phyloP scores from a whole-genome alignment of 805 yeast genomes.

The Isabelozyma rhagii region DNA sequence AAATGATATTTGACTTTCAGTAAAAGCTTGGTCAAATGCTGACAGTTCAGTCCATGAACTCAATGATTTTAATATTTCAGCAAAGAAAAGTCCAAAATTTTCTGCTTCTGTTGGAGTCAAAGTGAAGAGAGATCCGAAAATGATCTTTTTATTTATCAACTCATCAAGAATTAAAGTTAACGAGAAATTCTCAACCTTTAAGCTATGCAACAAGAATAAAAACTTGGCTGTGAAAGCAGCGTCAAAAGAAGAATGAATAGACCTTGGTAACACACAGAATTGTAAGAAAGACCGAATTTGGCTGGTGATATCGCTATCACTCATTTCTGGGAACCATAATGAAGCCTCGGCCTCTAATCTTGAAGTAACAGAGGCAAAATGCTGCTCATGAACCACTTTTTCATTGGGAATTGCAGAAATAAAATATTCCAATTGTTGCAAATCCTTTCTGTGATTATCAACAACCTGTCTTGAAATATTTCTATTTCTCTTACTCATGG shows the following conservation, averaged over 20 bases:
- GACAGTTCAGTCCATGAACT: slow-evolving; percentile 41
- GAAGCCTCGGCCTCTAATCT: slow-evolving; percentile 24
- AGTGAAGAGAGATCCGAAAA: slow-evolving; percentile 62
- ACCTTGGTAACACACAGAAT: slow-evolving; percentile 70
- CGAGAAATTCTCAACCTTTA: slow-evolving; percentile 31
- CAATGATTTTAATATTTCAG: slow-evolving; percentile 48
- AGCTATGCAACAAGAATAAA: slow-evolving; percentile 46
- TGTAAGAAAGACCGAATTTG: slow-evolving; percentile 44
- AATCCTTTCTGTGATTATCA: slow-evolving; percentile 23
- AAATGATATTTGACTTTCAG: slow-evolving; percentile 10
- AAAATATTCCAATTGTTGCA: slow-evolving; percentile 20
- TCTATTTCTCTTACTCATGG: slow-evolving; percentile 21
- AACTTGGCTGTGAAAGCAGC: slow-evolving; percentile 69
- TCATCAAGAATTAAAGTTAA: slow-evolving; percentile 39
- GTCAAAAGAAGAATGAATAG: slow-evolving; percentile 76
- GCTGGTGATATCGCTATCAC: slow-evolving; percentile 1
- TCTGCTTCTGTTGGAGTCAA: slow-evolving; percentile 78
- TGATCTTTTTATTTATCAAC: slow-evolving; percentile 46
- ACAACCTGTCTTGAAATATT: slow-evolving; percentile 15
- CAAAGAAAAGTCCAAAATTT: slow-evolving; percentile 71
- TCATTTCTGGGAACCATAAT: slow-evolving; percentile 38
- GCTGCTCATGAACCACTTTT: slow-evolving; percentile 41
- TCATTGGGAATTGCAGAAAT: slow-evolving; percentile 34
- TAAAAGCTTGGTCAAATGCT: slow-evolving; percentile 16
- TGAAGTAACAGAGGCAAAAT: slow-evolving; percentile 25